phyloP scores from a whole-genome alignment of 306 rosid genomes.

The Senna tora region DNA sequence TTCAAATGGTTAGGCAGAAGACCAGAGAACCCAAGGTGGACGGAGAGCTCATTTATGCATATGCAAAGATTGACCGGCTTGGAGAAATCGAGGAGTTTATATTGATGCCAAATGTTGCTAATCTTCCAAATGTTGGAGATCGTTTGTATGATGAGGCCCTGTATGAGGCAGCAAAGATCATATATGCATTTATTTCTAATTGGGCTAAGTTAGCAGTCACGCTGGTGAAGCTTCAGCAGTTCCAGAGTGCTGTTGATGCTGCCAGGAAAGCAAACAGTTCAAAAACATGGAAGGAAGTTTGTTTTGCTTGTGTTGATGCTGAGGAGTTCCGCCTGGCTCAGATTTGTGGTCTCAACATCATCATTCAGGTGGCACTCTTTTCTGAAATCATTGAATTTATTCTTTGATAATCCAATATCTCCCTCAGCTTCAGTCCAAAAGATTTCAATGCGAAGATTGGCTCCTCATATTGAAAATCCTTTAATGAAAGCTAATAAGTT shows the following conservation, averaged over 20 bases:
- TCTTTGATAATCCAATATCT: constrained; percentile 14
- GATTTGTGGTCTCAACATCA: constrained; percentile 94
- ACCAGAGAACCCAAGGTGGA: constrained; percentile 93
- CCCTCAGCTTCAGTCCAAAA: not conserved
- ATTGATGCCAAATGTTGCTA: constrained; percentile 96
- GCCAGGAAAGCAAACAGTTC: constrained; percentile 96
- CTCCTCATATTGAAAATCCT: constrained; percentile 1
- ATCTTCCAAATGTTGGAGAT: constrained; percentile 87
- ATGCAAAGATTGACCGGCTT: constrained; percentile 92
- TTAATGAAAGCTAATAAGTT: constrained; percentile 18
- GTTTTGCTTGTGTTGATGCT: constrained; percentile 97
- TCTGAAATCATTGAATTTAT: constrained; percentile 28
- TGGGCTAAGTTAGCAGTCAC: constrained; percentile 95
- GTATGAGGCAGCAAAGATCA: constrained; percentile 92
- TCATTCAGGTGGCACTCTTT: constrained; percentile 64
- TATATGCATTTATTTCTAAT: constrained; percentile 83
- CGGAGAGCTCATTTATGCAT: constrained; percentile 93
- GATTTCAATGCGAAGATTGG: not conserved
- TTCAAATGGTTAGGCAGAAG: constrained; percentile 92
- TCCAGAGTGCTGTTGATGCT: constrained; percentile 98
- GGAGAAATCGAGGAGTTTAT: constrained; percentile 91
- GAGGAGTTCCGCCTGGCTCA: constrained; percentile 97
- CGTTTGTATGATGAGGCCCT: constrained; percentile 88
- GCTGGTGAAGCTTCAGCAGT: constrained; percentile 81
- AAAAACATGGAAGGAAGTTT: constrained; percentile 97